Conservation (phyloP, 1,284 basidiomycete species). For the Sporisorium exsertum region DNA sequence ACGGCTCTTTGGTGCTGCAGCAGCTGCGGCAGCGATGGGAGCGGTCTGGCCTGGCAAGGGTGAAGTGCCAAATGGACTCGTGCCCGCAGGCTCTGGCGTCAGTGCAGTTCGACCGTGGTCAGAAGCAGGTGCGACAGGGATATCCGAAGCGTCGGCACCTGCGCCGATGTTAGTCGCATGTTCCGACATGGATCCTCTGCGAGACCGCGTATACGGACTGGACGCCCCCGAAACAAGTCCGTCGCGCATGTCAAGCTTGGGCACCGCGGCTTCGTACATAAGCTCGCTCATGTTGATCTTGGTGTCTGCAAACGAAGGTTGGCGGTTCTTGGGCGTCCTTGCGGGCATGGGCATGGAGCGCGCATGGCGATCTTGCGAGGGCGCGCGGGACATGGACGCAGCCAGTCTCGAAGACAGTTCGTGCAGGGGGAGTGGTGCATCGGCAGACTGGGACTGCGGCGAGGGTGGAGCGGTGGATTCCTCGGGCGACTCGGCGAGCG, state of each 20-base stretch:
- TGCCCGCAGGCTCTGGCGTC: slow-evolving; percentile 11
- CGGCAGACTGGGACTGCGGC: slow-evolving; percentile 22
- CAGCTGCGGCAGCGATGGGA: slow-evolving; percentile 10
- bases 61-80: slow-evolving; percentile 27
- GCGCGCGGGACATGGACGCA: slow-evolving; percentile 32
- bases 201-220: slow-evolving; percentile 38
- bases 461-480: slow-evolving; percentile 49
- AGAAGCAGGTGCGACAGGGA: slow-evolving; percentile 55
- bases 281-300: slow-evolving; percentile 63
- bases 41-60: slow-evolving; percentile 19
- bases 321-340: slow-evolving; percentile 33
- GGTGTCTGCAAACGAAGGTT: slow-evolving; percentile 42
- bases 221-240: slow-evolving; percentile 40
- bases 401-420: slow-evolving; percentile 54
- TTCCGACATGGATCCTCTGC: slow-evolving; percentile 40
- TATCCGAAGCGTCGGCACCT: slow-evolving; percentile 24
- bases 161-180: slow-evolving; percentile 9
- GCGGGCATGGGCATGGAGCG: slow-evolving; percentile 36
- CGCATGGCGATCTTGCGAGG: slow-evolving; percentile 17
- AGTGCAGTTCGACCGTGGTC: slow-evolving; percentile 51
- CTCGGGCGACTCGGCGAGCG: slow-evolving; percentile 40
- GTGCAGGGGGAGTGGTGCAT: slow-evolving; percentile 51
- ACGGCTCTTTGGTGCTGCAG: slow-evolving; percentile 36
- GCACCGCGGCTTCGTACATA: slow-evolving; percentile 59
- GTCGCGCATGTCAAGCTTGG: slow-evolving; percentile 43